Percentiles rank a stretch among this genome's conserved stretches.
phyloP scores from a whole-genome alignment of 345 rosid genomes.

The Bruguiera gymnorhiza region DNA sequence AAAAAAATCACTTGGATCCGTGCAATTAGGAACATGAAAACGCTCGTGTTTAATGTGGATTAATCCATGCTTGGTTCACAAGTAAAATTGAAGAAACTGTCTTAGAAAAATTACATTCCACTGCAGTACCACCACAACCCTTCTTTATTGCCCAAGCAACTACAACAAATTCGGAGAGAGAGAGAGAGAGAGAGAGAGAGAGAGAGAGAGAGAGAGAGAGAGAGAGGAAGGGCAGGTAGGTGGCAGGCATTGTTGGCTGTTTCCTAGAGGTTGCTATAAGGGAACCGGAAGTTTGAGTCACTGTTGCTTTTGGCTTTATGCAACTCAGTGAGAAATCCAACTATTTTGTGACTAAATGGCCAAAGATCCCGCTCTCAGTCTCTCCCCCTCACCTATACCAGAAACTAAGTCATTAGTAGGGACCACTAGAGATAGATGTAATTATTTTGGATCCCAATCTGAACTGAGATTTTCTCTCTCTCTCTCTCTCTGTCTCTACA shows the following conservation, averaged over 20 bases:
- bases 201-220: too few relatives aligned
- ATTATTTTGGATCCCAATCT: slow-evolving; percentile 63
- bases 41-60: too few relatives aligned
- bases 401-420: slow-evolving; percentile 6
- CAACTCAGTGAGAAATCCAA: slow-evolving; percentile 49
- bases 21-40: too few relatives aligned
- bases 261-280: slow-evolving; percentile 32
- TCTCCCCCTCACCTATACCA: slow-evolving; percentile 2
- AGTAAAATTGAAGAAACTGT: too few relatives aligned
- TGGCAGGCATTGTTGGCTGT: slow-evolving; percentile 14
- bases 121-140: too few relatives aligned
- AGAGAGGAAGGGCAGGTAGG: neutral
- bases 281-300: slow-evolving; percentile 44
- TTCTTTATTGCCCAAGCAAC: too few relatives aligned
- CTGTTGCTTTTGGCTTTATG: slow-evolving; percentile 61
- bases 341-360: slow-evolving; percentile 42
- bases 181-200: neutral
- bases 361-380: slow-evolving; percentile 30
- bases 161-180: too few relatives aligned
- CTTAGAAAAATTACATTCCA: too few relatives aligned
- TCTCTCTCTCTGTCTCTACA: slow-evolving; percentile 16
- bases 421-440: slow-evolving; percentile 39
- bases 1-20: too few relatives aligned
- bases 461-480: slow-evolving; percentile 51
- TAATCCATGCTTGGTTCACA: too few relatives aligned